Evolutionary conservation across 768 basidiomycete genomes (phyloP), one percentile per base, ranked within the genome.

Genomic region (Lentinula sp.): DNA sequence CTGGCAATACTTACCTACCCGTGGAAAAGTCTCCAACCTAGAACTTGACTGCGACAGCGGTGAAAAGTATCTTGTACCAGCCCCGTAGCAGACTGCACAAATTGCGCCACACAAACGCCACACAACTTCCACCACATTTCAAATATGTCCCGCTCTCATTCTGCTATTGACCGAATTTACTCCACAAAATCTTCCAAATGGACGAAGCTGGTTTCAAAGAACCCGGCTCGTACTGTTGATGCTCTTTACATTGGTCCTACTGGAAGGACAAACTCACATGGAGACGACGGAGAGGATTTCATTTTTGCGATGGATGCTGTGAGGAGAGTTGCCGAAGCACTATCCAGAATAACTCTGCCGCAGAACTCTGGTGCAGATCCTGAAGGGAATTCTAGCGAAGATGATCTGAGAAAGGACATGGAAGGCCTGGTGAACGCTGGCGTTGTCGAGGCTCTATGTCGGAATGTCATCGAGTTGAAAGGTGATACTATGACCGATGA

Each of bases 231-330:
- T 10, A 39, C 28, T 21, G 40, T 56, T 11, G 40, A 39, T 16
- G 55, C 55, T 42, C 55, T 56, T 28, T 28, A 43, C 10, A 21
- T 56, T 28, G 40, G 55, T 15, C 55, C 55, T 23, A 37, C 21
- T 8, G 55, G 55, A 56, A 5, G 16, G 13, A 42, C 39, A 23
- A 56, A 56, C 40, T 15, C 37, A 42, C n/a, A 42, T 40, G 55
- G 55, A 23, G 55, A 56, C 40, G 15, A 13, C 16, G 55, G 55
- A 28, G 40, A 56, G 28, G 55, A 56, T 40, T 56, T 56, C 16
- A 56, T 56, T 15, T 56, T 56, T 23, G 55, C 55, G 6, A 56
- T 56, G 55, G 55, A 56, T 16, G 55, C 55, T 15, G 55, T 56
- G 37, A 56, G 39, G 40, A 56, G 31, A 15, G 40, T 56, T 6